Evolutionary conservation across 2,329 filamentous ascomycete species (phyloP), one percentile per base, ranked within the genome.

Genomic region (Talaromyces marneffei): DNA sequence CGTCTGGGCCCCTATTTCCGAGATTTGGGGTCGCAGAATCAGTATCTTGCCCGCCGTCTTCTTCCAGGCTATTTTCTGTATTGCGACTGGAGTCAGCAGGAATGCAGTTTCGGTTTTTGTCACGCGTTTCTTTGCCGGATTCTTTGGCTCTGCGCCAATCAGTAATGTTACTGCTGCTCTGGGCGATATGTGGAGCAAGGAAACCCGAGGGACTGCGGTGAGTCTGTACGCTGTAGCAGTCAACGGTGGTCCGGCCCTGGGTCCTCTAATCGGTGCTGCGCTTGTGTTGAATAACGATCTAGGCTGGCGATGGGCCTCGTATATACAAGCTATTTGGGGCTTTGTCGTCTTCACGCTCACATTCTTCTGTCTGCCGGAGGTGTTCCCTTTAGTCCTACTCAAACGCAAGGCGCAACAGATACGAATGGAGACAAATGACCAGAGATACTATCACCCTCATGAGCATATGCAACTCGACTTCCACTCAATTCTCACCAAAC

Each of bases 161-260:
- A 89, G 86, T 0, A 89, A 88, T 65, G 88, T 85, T 0, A 87
- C 86, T 2, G 87, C 87, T 31, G 87, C 89, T 0, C 68, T 90
- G 4, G 84, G 83, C 25, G 88, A 90, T 72, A 77, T 90, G 29
- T 90, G 80, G 74, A 73, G 80, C 0, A 79, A 87, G 0, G 80
- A 83, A 2, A 74, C 84, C 65, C 79, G 88, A 16, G 57, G 44
- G 27, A 52, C 35, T 20, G 57, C 57, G 1, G 37, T 59, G 27
- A 55, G 46, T 31, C n/a, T 52, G 29, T 62, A 62, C 14, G 56
- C 55, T 7, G 37, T 62, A 42, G 60, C 60, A 31, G 46, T 59
- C 9, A 54, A 54, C 14, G 55, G 1, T 18, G 60, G 60, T 8
- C 81, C 81, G 0, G 75, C 78, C 2, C 70, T 77, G 2, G 81